phyloP scores from a whole-genome alignment of 148 eudicot genomes.

The Vaccinium myrtillus region DNA sequence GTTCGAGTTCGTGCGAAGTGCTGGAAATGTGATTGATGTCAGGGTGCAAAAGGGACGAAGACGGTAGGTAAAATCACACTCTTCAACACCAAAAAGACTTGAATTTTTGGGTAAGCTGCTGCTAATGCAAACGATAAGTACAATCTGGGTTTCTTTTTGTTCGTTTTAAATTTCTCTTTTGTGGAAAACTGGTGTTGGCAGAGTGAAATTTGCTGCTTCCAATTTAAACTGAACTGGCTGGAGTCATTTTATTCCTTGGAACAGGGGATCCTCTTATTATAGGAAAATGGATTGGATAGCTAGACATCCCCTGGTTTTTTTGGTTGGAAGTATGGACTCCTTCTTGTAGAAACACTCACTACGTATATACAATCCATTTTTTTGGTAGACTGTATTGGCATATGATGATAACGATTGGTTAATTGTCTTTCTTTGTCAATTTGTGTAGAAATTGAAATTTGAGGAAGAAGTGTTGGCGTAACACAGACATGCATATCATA shows the following conservation, averaged over 20 bases:
- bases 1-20: neutral
- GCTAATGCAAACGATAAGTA: no score
- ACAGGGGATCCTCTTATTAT: neutral
- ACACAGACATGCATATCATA: neutral
- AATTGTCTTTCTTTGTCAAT: no score
- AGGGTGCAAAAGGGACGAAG: neutral
- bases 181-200: neutral
- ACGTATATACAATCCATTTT: no score
- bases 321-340: neutral
- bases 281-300: neutral
- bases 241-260: neutral
- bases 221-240: no score
- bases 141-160: neutral
- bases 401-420: no score
- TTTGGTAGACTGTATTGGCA: no score
- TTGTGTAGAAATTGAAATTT: no score
- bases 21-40: conserved; percentile 3
- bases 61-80: neutral
- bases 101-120: neutral
- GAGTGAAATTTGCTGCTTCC: no score
- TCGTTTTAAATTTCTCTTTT: neutral
- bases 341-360: neutral
- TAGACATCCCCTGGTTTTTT: neutral
- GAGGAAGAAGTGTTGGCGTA: no score
- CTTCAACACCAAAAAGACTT: neutral